phyloP scores from a whole-genome alignment of 495 filamentous ascomycete genomes.

The Lepraria neglecta region DNA sequence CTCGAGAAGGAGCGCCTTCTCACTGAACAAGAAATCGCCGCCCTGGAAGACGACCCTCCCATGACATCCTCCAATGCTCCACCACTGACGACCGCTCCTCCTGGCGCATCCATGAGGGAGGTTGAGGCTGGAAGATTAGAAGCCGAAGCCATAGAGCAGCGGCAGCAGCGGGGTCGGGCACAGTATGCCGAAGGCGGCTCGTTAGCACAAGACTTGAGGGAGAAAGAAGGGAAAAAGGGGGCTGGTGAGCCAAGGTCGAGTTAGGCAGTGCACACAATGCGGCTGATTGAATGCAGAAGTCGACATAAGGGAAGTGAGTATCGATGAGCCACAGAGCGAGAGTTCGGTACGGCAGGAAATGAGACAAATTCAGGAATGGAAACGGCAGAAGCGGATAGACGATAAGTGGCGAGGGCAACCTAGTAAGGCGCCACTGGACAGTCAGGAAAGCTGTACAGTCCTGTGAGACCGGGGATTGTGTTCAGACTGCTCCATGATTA shows the following conservation, averaged over 20 bases:
- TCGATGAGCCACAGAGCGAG: neutral
- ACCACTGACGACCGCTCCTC: slow-evolving; percentile 42
- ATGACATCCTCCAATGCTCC: slow-evolving; percentile 3
- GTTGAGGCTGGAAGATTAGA: slow-evolving; percentile 37
- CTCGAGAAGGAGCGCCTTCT: slow-evolving; percentile 62
- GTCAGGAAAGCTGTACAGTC: slow-evolving; percentile 21
- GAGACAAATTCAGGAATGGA: slow-evolving; percentile 7
- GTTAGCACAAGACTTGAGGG: slow-evolving; percentile 3
- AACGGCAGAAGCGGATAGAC: slow-evolving; percentile 11
- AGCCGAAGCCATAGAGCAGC: neutral
- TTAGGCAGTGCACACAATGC: neutral
- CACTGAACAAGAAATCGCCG: slow-evolving; percentile 44
- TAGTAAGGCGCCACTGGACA: slow-evolving; percentile 23
- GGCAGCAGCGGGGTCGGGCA: slow-evolving; percentile 6
- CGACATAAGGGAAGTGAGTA: slow-evolving; percentile 9
- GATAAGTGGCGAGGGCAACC: slow-evolving; percentile 20
- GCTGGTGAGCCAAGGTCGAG: slow-evolving; percentile 10
- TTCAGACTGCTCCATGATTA: neutral
- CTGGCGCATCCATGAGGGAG: slow-evolving; percentile 40
- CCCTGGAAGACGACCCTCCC: slow-evolving; percentile 39
- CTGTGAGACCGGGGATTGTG: neutral
- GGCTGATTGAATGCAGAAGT: slow-evolving; percentile 15
- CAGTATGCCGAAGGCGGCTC: slow-evolving; percentile 12
- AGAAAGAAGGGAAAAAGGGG: slow-evolving; percentile 1
- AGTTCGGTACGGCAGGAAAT: neutral